Base-by-base conservation (phyloP, 352 stramenopile genomes). In the Globisporangium megalacanthum region DNA sequence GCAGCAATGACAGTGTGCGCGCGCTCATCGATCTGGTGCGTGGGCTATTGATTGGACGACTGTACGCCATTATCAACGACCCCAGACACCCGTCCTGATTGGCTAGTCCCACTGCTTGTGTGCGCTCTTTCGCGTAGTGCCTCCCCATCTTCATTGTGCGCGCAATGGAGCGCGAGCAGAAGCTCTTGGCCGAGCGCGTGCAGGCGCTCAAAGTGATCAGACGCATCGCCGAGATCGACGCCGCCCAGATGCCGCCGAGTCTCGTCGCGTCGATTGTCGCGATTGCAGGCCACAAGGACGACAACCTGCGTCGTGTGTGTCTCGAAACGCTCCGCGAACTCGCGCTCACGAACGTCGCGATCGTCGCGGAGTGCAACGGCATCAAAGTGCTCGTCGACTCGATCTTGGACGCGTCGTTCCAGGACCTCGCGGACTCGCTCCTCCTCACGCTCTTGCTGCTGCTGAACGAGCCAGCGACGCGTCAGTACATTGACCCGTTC, bases 191-290 rank as follows among this genome's bases (percentile, higher is more conserved):
- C 0, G 88, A 96, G 64, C 78, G 88, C 19, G 74, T 96, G 0
- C 86, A 96, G 56, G 88, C 88, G 19, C 70, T 96, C 6, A 96
- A 96, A 56, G 79, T 95, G 8, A 81, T 91, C 36, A 77, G 88
- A 0, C 71, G 86, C 14, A 75, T 96, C 48, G 86, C 94, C 67
- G 83, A 96, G 45, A 89, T 95, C 55, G 86, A 96, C 49, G 83
- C 78, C 20, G 76, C 76, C 17, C 76, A 88, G 61, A 89, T 95
- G 81, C 86, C 88, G n/a, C 77, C 75, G 45, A 77, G 77, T 11
- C 69, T 96, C n/a, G 86, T 95, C 15, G 62, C 70, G 19, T 95
- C 85, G 8, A 64, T 96, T 39, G 77, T 92, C 37, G 83, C 88
- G 5, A 89, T 95, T 64, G 81, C 86, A 14, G 83, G 79, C 35